Base-by-base conservation (phyloP, 169 alveolate genomes). In the Eimeria acervulina region DNA sequence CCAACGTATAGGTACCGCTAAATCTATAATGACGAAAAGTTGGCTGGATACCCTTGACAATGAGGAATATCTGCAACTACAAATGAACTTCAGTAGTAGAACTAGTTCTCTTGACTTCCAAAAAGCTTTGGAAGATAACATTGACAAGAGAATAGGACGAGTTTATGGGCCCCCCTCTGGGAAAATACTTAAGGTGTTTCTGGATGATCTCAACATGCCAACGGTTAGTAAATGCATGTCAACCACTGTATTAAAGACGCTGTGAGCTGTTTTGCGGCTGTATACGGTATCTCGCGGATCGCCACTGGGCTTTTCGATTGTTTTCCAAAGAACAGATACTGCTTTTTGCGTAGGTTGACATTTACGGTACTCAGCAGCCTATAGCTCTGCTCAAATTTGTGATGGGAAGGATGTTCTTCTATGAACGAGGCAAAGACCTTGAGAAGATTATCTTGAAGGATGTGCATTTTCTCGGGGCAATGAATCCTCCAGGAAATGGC, bases 131-230 rank as follows among this genome's bases (percentile, higher is more conserved):
- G 99, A 98, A 81, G 99, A 98, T 97, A 98, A 98, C 94, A 95
- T 98, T 81, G 99, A 98, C 97, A 99, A 99, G 97, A 96, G 99
- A 94, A 97, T 98, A 26, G 98, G 99, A 70, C 97, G 99, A 44
- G 97, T 98, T 90, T 98, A 97, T 93, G 99, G 99, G 47, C 99
- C 99, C 0, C 97, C 98, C 59, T 96, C 98, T 74, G 99, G 99
- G 63, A 99, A 98, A 95, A 96, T 97, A 93, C 97, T 99, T 59
- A 97, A 98, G 51, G 97, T 99, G 59, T 98, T 98, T 95, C 97
- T 99, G 76, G 99, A 99, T 96, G 99, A 99, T 96, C 96, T 98
- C 92, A 98, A 98, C 95, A 98, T 98, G 99, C 99, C 99, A 19
- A 98, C 97, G 85, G 97, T 95, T 51, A 47, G 94, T 42, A 21